These are phyloP conservation scores for Yamadazyma jaroonii DNA, from an alignment of 1,139 yeast genomes.

Conservation along the genomic window DNA sequence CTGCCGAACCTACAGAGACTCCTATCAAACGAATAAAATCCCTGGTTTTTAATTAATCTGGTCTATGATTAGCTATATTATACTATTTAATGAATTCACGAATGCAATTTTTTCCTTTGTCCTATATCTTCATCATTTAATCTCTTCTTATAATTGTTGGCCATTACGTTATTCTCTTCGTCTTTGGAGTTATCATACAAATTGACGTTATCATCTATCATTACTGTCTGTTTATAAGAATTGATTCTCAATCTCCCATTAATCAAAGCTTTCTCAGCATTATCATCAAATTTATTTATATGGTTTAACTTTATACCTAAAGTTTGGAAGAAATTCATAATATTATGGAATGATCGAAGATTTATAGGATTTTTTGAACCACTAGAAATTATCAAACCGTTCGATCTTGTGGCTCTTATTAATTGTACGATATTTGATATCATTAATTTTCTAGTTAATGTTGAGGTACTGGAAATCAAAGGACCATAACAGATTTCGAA, in stretches of 20 bases:
- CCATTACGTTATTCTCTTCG: conserved; percentile 16
- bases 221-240: conserved; percentile 67
- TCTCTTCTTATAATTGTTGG: conserved; percentile 23
- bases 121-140: conserved; percentile 23
- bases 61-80: conserved; percentile 19
- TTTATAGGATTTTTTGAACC: conserved; percentile 65
- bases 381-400: conserved; percentile 77
- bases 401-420: conserved; percentile 76
- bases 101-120: background rate
- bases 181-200: conserved; percentile 15
- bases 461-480: conserved; percentile 31
- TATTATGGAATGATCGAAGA: conserved; percentile 65
- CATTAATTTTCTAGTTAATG: conserved; percentile 50
- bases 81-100: background rate
- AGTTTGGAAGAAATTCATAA: conserved; percentile 60
- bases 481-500: conserved; percentile 75
- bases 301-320: conserved; percentile 68
- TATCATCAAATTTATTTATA: conserved; percentile 58
- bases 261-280: conserved; percentile 61
- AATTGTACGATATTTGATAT: conserved; percentile 73
- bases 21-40: conserved; percentile 21
- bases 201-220: conserved; percentile 36
- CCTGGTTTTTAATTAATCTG: conserved; percentile 30
- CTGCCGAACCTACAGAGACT: background rate
- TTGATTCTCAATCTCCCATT: conserved; percentile 70